Conservation (phyloP, 176 grass and related monocot species). For the Triticum turgidum region DNA sequence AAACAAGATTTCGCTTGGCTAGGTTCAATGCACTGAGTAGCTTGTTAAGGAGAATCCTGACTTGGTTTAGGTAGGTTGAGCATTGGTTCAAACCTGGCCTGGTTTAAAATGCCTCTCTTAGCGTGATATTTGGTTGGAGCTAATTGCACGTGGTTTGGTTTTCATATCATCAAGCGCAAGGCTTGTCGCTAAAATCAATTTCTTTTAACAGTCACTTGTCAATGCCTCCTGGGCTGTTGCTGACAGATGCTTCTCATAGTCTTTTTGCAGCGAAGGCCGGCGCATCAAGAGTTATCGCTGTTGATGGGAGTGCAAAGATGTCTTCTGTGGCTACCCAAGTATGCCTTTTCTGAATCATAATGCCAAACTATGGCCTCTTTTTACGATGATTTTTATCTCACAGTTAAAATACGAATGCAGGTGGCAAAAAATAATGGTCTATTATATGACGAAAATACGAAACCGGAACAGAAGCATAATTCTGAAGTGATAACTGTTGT, state of each 20-base stretch:
- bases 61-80: no score
- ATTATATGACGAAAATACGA: slow-evolving; percentile 31
- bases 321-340: slow-evolving; percentile 78
- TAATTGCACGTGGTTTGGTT: background rate
- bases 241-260: slow-evolving; percentile 49
- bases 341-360: background rate
- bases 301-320: slow-evolving; percentile 96
- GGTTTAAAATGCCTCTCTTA: no score
- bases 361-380: background rate
- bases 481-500: slow-evolving; percentile 62
- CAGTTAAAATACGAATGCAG: slow-evolving; percentile 40
- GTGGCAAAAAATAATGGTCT: slow-evolving; percentile 80
- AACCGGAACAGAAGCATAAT: slow-evolving; percentile 16
- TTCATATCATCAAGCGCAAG: slow-evolving; percentile 13
- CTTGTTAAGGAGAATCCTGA: no score
- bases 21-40: no score
- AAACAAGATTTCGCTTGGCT: no score
- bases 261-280: slow-evolving; percentile 96
- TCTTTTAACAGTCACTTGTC: background rate
- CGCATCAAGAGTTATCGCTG: slow-evolving; percentile 77
- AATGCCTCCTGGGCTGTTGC: background rate
- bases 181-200: no score
- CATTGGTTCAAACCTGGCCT: no score
- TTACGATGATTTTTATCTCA: slow-evolving; percentile 1
- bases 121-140: no score